These are phyloP conservation scores for Monilinia laxa DNA, from an alignment of 2,329 filamentous ascomycete genomes.

Conservation along the genomic window DNA sequence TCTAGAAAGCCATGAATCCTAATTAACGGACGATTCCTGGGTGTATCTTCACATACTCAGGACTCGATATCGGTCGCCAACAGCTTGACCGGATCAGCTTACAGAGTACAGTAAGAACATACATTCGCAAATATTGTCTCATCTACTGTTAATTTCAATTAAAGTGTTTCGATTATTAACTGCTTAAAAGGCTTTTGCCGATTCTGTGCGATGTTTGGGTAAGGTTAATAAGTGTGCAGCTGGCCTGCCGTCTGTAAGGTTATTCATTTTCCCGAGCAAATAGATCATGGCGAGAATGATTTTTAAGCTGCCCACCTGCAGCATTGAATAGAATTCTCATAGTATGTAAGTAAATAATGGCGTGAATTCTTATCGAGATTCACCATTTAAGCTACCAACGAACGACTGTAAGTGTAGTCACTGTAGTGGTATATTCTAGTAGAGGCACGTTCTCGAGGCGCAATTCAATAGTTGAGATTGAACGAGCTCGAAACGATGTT, in stretches of 20 bases:
- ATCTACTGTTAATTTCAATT: background rate
- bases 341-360: background rate
- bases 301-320: background rate
- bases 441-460: background rate
- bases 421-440: background rate
- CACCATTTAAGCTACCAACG: conserved; percentile 1
- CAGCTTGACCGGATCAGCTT: background rate
- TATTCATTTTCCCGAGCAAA: background rate
- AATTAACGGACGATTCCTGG: no score
- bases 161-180: background rate
- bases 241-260: background rate
- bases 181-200: background rate
- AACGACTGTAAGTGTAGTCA: background rate
- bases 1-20: conserved; percentile 3
- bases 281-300: background rate
- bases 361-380: background rate
- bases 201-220: background rate
- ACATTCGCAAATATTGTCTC: background rate
- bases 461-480: background rate
- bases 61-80: background rate
- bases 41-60: background rate
- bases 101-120: background rate
- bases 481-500: no score
- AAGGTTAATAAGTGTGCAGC: background rate
- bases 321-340: background rate